These are phyloP conservation scores for Cyberlindnera meyerae DNA, from an alignment of 805 yeast genomes.

Conservation along the genomic window DNA sequence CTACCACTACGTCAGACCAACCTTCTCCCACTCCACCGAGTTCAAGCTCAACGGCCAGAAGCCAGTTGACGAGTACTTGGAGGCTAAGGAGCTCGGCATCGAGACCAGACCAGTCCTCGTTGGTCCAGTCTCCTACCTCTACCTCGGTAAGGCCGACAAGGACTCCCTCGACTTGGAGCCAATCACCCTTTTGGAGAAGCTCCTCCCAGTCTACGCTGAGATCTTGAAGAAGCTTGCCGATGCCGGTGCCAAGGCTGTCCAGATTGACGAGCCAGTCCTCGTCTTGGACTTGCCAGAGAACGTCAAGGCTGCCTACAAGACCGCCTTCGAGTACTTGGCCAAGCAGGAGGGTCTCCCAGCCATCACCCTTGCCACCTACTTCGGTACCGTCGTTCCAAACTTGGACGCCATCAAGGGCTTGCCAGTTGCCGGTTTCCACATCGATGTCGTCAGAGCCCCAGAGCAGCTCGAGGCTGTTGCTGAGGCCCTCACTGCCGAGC, in stretches of 20 bases:
- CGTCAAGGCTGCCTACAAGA: constrained; percentile 81
- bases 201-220: constrained; percentile 91
- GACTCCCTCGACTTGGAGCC: constrained; percentile 95
- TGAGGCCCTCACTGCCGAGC: constrained; percentile 58
- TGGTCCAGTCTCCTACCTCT: constrained; percentile 94
- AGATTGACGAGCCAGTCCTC: constrained; percentile 95
- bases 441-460: constrained; percentile 93
- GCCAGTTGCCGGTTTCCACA: constrained; percentile 94
- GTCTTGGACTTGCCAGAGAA: constrained; percentile 88
- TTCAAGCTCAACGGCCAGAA: constrained; percentile 95
- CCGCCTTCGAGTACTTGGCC: constrained; percentile 75
- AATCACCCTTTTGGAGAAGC: constrained; percentile 79
- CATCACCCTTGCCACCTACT: constrained; percentile 83
- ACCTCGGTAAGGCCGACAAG: constrained; percentile 97
- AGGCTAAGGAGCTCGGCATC: constrained; percentile 94
- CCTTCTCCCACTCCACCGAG: constrained; percentile 90
- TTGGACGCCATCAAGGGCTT: constrained; percentile 79
- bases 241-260: constrained; percentile 94
- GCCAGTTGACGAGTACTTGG: constrained; percentile 96
- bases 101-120: constrained; percentile 96
- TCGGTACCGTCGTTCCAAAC: constrained; percentile 98
- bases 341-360: constrained; percentile 69
- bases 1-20: constrained; percentile 99
- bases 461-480: constrained; percentile 88
- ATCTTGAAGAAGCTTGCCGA: constrained; percentile 79